Base-by-base conservation (phyloP, 176 grass and related monocot species). In the Juncus inflexus region DNA sequence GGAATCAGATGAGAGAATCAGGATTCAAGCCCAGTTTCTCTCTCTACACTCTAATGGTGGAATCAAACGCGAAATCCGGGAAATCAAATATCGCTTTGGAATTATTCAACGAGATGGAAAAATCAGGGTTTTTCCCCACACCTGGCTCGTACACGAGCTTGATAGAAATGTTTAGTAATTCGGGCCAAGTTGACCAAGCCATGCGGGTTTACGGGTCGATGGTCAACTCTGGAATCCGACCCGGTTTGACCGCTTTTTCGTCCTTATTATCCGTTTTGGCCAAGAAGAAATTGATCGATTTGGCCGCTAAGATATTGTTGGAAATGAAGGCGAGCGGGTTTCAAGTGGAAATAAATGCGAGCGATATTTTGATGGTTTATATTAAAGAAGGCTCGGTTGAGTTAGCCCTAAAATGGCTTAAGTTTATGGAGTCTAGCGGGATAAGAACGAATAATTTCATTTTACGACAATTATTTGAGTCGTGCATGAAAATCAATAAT, bases 371-470 rank as follows among this genome's bases (percentile, higher is more conserved):
- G 76, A 97, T 97, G 92, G 90, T 97, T 81, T 97, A 91, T 57
- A 86, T 91, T 67, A 97, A 86, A 66, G 85, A 91, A 42, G 87
- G 92, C 3, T 97, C 82, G 1, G 83, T 74, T 3, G 92, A 97
- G n/a, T 64, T 91, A 1, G 87, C 92, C 14, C 76, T 97, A 72
- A 67, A 74, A 78, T 91, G 87, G 87, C 84, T 97, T 9, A 69
- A 80, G 9, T 97, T 97, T 73, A 97, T 97, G 92, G 82, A 79
- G 49, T 97, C 92, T 0, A 84, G 87, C 0, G 87, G 87, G 61
- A 91, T 97, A 52, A 74, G 92, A 62, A 97, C 92, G n/a, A 97
- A 97, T 52, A 91, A 83, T 62, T 97, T 97, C 71, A 97, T 97
- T 50, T 81, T 97, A 58, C 80, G 88, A 75, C 94, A 97, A 74